A percentile compares a stretch with the other conserved stretches of the same genome.
Evolutionary conservation across 208 protist species (phyloP).

Genomic region (Acanthamoeba healyi): DNA sequence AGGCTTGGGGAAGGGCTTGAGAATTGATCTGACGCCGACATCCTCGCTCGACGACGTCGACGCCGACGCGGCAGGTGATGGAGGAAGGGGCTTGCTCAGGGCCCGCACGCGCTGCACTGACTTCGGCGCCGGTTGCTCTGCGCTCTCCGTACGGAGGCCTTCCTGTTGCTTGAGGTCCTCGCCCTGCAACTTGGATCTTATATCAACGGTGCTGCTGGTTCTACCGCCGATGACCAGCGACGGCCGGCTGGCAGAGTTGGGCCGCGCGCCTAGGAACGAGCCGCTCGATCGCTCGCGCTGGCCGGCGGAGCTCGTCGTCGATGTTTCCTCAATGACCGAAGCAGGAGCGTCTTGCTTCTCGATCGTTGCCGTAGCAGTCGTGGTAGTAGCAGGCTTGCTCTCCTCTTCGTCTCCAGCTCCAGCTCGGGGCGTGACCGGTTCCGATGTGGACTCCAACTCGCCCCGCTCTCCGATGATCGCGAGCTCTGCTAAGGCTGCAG

Average conservation of each 20-base stretch:
- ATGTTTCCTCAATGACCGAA: background rate
- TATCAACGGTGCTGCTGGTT: background rate
- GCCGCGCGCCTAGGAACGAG: background rate
- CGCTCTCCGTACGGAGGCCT: background rate
- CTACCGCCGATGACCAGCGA: background rate
- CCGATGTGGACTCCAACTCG: no score
- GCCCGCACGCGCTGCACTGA: no score
- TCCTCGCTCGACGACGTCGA: background rate
- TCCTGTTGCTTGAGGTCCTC: no score
- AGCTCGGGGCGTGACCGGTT: background rate
- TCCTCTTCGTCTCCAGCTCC: background rate
- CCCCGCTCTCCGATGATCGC: no score
- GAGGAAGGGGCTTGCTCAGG: conserved; percentile 2
- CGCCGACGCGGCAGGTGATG: background rate
- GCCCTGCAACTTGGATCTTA: background rate
- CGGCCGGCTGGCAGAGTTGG: background rate
- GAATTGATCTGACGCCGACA: background rate
- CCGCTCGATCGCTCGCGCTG: background rate
- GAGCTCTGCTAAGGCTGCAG: no score
- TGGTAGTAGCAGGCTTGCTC: no score
- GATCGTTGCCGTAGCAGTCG: background rate
- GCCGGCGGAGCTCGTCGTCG: background rate
- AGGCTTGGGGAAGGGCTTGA: background rate
- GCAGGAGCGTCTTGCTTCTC: background rate
- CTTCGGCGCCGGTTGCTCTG: background rate